Conservation (phyloP, 495 filamentous ascomycete species). For the Lasiosphaeris hirsuta region DNA sequence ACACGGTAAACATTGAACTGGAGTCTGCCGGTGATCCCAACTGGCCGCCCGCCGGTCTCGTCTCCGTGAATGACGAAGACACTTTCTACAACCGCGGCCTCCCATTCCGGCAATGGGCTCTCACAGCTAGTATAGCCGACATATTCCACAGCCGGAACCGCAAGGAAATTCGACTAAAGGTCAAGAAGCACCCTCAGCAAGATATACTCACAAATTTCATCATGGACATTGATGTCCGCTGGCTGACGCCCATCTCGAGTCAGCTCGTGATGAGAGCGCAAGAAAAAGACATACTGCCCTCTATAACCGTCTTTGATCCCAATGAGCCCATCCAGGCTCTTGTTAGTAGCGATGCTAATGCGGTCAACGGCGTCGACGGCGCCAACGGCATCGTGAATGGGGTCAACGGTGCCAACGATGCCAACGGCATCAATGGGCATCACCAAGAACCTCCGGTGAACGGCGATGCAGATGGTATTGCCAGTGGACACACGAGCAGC, state of each 20-base stretch:
- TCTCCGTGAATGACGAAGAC: conserved; percentile 29
- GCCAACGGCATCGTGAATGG: conserved; percentile 17
- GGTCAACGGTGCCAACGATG: conserved; percentile 22
- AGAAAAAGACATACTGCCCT: conserved; percentile 28
- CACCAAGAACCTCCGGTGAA: not conserved
- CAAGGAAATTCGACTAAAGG: conserved; percentile 34
- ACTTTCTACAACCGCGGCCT: conserved; percentile 21
- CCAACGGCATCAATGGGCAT: not conserved
- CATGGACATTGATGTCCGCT: conserved; percentile 48
- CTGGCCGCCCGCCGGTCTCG: conserved; percentile 48
- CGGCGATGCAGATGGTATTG: not conserved
- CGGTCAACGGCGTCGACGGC: conserved; percentile 22
- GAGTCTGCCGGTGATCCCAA: conserved; percentile 42
- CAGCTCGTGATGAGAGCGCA: conserved; percentile 18
- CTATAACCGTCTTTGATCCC: conserved; percentile 27
- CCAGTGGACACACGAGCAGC: conserved; percentile 6
- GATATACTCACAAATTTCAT: conserved; percentile 33
- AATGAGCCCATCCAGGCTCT: conserved; percentile 29
- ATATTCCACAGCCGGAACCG: conserved; percentile 37
- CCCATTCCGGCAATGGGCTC: conserved; percentile 35
- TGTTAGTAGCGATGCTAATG: conserved; percentile 26
- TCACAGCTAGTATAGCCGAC: conserved; percentile 39
- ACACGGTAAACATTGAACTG: conserved; percentile 45
- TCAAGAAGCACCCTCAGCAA: conserved; percentile 32
- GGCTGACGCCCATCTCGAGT: conserved; percentile 34